Conservation (phyloP, 768 basidiomycete genomes). For the Psilocybe tampanensis region DNA sequence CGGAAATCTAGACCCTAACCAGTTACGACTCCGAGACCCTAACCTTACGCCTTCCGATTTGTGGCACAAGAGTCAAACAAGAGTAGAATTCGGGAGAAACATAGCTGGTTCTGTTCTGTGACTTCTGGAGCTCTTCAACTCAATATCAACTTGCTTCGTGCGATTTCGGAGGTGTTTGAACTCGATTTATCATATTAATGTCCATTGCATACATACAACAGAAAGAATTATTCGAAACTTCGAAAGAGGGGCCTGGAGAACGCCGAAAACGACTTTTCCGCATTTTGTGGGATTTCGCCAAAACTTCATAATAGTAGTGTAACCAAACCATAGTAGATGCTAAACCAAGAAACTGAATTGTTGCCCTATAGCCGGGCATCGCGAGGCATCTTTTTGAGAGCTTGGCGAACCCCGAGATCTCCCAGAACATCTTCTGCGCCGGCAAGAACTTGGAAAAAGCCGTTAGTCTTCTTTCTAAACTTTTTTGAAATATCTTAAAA, state of each 20-base stretch:
- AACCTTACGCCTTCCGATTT: conserved; percentile 1
- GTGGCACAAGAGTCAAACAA: too few relatives aligned
- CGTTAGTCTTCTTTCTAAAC: conserved; percentile 10
- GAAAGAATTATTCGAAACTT: too few relatives aligned
- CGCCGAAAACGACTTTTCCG: too few relatives aligned
- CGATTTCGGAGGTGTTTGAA: too few relatives aligned
- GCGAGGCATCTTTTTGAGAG: conserved; percentile 36
- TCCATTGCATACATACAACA: too few relatives aligned
- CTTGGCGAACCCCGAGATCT: conserved; percentile 34
- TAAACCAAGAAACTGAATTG: neutral
- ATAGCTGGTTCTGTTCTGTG: too few relatives aligned
- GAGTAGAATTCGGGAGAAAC: too few relatives aligned
- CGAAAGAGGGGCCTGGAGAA: too few relatives aligned
- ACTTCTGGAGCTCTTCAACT: too few relatives aligned
- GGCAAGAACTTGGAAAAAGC: conserved; percentile 55
- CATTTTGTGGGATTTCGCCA: too few relatives aligned
- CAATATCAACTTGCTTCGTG: too few relatives aligned
- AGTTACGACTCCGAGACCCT: conserved; percentile 8
- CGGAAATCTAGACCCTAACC: conserved; percentile 25
- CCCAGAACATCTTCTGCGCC: conserved; percentile 46
- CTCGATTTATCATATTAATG: neutral
- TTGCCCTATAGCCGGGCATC: conserved; percentile 27
- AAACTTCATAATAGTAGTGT: neutral
- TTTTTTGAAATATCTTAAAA: conserved; percentile 12
- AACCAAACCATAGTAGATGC: too few relatives aligned